Evolutionary conservation across 306 rosid species (phyloP).

Genomic region (Lagenaria siceraria): DNA sequence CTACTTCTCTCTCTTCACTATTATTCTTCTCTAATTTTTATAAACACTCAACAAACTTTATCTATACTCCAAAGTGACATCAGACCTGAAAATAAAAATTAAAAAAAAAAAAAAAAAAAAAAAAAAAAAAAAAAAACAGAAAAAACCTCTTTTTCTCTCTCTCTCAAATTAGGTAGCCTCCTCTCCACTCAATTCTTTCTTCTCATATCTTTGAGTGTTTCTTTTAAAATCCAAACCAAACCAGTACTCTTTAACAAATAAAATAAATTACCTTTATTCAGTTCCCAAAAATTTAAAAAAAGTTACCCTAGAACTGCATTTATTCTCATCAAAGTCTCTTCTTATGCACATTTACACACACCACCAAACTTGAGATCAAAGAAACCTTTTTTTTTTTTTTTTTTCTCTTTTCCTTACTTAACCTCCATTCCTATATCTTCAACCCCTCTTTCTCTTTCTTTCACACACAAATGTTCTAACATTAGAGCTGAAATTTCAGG

Average conservation of each 20-base stretch:
- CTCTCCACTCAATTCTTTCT: constrained; percentile 5
- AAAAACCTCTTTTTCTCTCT: neutral
- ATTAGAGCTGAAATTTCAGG: neutral
- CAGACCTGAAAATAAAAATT: neutral
- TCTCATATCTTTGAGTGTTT: constrained; percentile 5
- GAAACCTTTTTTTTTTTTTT: neutral
- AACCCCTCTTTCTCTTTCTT: neutral
- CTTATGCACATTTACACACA: neutral
- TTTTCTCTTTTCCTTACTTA: neutral
- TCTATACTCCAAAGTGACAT: constrained; percentile 6
- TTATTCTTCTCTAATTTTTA: neutral
- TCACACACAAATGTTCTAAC: neutral
- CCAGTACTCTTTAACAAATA: neutral
- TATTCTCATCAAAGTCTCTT: constrained; percentile 4
- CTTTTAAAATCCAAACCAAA: neutral
- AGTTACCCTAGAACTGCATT: neutral
- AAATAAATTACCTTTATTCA: neutral
- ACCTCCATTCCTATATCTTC: neutral
- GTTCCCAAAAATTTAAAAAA: neutral
- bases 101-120: neutral
- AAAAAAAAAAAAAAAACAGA: no score
- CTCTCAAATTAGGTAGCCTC: constrained; percentile 4
- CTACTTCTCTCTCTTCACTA: neutral
- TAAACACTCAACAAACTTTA: neutral
- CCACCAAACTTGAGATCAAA: constrained; percentile 5